Evolutionary conservation across 2,329 filamentous ascomycete species (phyloP), one percentile per base, ranked within the genome.

Genomic region (Apiospora kogelbergensis): DNA sequence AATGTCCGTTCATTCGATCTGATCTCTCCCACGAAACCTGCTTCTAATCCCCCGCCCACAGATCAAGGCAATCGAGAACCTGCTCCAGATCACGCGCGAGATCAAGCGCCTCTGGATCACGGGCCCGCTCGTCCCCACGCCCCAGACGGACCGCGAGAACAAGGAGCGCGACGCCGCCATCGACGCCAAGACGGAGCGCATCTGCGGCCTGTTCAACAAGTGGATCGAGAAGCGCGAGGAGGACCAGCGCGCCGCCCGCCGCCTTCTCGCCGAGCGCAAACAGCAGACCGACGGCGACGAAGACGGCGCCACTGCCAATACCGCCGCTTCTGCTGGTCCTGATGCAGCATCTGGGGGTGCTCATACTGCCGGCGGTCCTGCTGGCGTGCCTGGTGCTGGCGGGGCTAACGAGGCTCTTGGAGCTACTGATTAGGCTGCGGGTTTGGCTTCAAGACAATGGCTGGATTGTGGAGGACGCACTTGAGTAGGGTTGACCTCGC

Each of bases 21-120:
- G 22, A 26, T 10, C 10, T 10, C 22, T 20, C 7, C 22, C 17
- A 7, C 22, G 10, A 24, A 48, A 26, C 22, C 22, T 33, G 9
- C 26, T n/a, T 24, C 33, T 48, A 24, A 48, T n/a, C 64, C 30
- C 13, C 10, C 64, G 1, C 11, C 42, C 44, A 41, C 66, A 84
- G 82, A 80, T 82, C 68, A 76, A 80, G 69, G 80, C 81, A 10
- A 72, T 81, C 40, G 77, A 86, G 70, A 81, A 85, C 69, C 78
- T 87, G 3, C 78, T 86, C 4, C 74, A 77, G 37, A 77, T 87
- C 15, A 85, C 80, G 22, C 81, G 84, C 45, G 81, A 83, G 71
- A 78, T 87, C 68, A 84, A 85, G 71, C 81, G 84, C 68, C 78
- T 86, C 30, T 86, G 84, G 84, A 79, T 85, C 13, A 80, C 82